A percentile compares a stretch with the other conserved stretches of the same genome.
These are phyloP conservation scores for Metschnikowia matae DNA, from an alignment of 805 yeast genomes.

Conservation along the genomic window DNA sequence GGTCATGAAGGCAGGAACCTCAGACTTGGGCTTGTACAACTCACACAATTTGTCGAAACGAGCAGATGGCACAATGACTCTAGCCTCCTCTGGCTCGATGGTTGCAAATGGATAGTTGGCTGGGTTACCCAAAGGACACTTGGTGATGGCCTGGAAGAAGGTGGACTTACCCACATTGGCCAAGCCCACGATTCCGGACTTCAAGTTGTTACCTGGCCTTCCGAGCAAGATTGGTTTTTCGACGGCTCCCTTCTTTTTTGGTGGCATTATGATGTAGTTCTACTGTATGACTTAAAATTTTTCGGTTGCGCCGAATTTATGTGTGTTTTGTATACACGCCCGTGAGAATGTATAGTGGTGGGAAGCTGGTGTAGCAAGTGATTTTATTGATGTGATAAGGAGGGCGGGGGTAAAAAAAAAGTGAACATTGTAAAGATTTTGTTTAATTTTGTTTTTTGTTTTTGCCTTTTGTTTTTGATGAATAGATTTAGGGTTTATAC, in stretches of 20 bases:
- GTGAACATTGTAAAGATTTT: too few relatives aligned
- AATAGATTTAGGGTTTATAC: too few relatives aligned
- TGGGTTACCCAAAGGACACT: conserved; percentile 23
- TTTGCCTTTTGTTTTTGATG: background rate
- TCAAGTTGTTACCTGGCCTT: conserved; percentile 35
- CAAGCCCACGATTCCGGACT: conserved; percentile 42
- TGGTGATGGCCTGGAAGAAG: conserved; percentile 23
- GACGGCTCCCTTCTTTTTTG: conserved; percentile 60
- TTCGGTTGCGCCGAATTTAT: conserved; percentile 14
- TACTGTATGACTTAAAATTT: conserved; percentile 10
- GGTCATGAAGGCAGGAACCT: conserved; percentile 25
- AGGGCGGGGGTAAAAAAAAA: too few relatives aligned
- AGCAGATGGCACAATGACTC: conserved; percentile 22
- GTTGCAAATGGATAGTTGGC: conserved; percentile 69
- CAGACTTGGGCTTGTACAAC: conserved; percentile 43
- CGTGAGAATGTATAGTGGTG: background rate
- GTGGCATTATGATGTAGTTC: conserved; percentile 49
- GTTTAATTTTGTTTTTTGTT: background rate
- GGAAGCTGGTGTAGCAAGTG: background rate
- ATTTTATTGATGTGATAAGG: background rate
- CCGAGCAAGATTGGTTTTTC: conserved; percentile 69
- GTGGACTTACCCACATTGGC: conserved; percentile 23
- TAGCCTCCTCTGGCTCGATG: conserved; percentile 62
- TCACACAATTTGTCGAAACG: conserved; percentile 29
- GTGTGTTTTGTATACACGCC: conserved; percentile 4